These are phyloP conservation scores for Candida maesae DNA, from an alignment of 805 yeast species.

Conservation along the genomic window DNA sequence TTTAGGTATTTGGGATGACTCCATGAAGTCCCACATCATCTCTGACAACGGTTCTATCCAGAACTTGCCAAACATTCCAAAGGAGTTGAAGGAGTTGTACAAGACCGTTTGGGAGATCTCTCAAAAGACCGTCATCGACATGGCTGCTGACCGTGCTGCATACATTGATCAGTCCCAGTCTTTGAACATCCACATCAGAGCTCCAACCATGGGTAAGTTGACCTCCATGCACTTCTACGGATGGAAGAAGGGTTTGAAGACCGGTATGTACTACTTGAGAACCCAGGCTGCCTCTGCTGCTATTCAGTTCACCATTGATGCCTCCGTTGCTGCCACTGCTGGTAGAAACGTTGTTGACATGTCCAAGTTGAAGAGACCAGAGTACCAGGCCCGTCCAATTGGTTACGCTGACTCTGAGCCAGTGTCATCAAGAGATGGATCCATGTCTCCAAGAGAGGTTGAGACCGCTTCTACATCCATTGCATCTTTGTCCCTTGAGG, in stretches of 20 bases:
- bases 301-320: slow-evolving; percentile 79
- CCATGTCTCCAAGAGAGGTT: slow-evolving; percentile 33
- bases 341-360: slow-evolving; percentile 45
- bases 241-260: slow-evolving; percentile 97
- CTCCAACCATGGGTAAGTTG: slow-evolving; percentile 94
- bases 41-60: slow-evolving; percentile 84
- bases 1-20: slow-evolving; percentile 77
- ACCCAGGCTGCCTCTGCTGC: slow-evolving; percentile 98
- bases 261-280: slow-evolving; percentile 97
- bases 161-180: slow-evolving; percentile 91
- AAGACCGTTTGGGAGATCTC: slow-evolving; percentile 90
- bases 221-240: slow-evolving; percentile 99
- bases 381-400: slow-evolving; percentile 28
- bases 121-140: slow-evolving; percentile 69
- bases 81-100: slow-evolving; percentile 63
- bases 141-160: slow-evolving; percentile 86
- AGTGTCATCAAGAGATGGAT: slow-evolving; percentile 21
- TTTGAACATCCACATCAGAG: slow-evolving; percentile 80
- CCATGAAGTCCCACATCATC: slow-evolving; percentile 74
- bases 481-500: slow-evolving; percentile 40
- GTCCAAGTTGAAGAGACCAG: slow-evolving; percentile 35
- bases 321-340: slow-evolving; percentile 94
- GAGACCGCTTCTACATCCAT: slow-evolving; percentile 32
- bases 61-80: slow-evolving; percentile 67
- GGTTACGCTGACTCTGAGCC: slow-evolving; percentile 17